Evolutionary conservation across 306 rosid species (phyloP).

Genomic region (Cucurbita ficifolia): DNA sequence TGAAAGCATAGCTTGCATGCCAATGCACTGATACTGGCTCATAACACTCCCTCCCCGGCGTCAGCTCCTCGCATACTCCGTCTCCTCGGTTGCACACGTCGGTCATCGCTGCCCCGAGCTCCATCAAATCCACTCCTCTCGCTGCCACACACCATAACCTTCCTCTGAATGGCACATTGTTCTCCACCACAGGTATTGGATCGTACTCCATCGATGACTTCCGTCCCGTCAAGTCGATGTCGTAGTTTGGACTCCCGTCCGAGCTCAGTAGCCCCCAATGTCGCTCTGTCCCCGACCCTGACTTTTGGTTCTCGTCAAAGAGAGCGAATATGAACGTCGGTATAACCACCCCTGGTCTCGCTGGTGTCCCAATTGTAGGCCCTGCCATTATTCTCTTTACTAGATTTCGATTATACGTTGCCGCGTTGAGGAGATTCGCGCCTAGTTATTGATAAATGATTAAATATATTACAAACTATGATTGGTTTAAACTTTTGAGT

Average conservation of each 20-base stretch:
- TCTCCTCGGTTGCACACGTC: conserved; percentile 17
- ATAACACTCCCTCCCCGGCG: conserved; percentile 30
- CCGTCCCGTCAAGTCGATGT: conserved; percentile 44
- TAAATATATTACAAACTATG: too few species aligned
- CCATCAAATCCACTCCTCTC: conserved; percentile 13
- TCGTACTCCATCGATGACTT: conserved; percentile 3
- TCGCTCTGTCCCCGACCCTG: conserved; percentile 48
- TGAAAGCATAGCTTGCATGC: conserved; percentile 43
- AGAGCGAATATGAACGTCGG: conserved; percentile 62
- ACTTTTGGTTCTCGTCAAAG: conserved; percentile 55
- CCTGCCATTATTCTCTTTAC: conserved; percentile 30
- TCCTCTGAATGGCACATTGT: conserved; percentile 25
- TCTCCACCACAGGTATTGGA: conserved; percentile 11
- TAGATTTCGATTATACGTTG: conserved; percentile 52
- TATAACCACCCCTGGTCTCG: conserved; percentile 35
- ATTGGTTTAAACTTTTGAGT: not conserved
- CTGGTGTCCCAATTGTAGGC: conserved; percentile 56
- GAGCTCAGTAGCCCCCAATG: conserved; percentile 60
- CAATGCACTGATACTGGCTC: conserved; percentile 16
- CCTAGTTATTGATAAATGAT: not conserved
- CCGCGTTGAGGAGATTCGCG: conserved; percentile 47
- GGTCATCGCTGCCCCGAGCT: conserved; percentile 14
- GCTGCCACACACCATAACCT: conserved; percentile 33
- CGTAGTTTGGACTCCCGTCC: conserved; percentile 43
- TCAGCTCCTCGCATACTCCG: conserved; percentile 27